Evolutionary conservation across 495 filamentous ascomycete species (phyloP).

Genomic region (Jackrogersella multiformis): DNA sequence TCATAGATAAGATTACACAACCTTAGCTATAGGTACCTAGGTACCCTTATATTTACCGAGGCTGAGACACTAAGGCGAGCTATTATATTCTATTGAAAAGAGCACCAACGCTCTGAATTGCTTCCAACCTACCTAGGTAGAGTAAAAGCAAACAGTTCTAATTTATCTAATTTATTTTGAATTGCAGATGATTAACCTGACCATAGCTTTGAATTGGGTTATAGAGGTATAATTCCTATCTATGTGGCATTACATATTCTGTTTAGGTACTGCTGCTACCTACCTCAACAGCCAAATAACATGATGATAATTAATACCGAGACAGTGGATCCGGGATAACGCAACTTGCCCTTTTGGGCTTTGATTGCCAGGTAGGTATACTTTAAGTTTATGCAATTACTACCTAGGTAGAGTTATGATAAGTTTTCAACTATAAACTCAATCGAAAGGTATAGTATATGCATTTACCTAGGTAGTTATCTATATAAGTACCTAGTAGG

Average conservation of each 20-base stretch:
- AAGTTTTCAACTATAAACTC: too few relatives aligned
- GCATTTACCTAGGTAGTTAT: too few relatives aligned
- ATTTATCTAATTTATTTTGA: too few relatives aligned
- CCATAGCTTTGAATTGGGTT: background rate
- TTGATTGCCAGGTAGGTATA: too few relatives aligned
- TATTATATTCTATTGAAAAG: background rate
- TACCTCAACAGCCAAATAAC: too few relatives aligned
- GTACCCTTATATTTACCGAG: conserved; percentile 15
- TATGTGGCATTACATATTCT: background rate
- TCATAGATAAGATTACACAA: conserved; percentile 5
- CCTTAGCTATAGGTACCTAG: too few relatives aligned
- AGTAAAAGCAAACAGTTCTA: background rate
- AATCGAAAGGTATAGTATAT: background rate
- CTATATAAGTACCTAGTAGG: too few relatives aligned
- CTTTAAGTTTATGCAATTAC: too few relatives aligned
- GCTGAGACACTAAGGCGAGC: background rate
- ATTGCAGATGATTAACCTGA: background rate
- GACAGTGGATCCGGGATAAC: background rate
- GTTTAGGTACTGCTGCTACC: conserved; percentile 11
- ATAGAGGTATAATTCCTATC: background rate
- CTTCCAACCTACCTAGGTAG: too few relatives aligned
- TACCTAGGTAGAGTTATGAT: too few relatives aligned
- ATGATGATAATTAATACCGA: conserved; percentile 10
- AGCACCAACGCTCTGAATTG: background rate
- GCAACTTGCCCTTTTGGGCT: conserved; percentile 6